Evolutionary conservation across 2,329 filamentous ascomycete species (phyloP), one percentile per base, ranked within the genome.

Genomic region (Penicillium griseofulvum): DNA sequence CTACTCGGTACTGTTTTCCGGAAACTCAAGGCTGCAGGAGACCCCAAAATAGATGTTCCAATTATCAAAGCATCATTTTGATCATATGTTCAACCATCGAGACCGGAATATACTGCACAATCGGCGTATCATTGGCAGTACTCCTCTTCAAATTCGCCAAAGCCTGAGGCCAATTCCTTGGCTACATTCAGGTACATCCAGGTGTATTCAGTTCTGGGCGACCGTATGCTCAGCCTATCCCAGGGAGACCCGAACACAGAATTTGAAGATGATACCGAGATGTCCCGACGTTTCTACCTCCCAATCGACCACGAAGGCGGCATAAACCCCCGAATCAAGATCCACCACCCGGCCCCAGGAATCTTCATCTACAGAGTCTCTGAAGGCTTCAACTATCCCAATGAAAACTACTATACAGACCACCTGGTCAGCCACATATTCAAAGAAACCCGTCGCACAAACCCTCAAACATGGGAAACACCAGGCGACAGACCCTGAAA

Each of bases 311-410:
- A 93, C 68, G 79, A 79, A n/a, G 91, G 96, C 68, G 91, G 91
- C 29, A 90, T 89, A 1, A 96, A 96, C 71, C 91, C 91, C 0
- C 80, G 86, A 24, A 81, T 96, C 44, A 81, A 87, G n/a, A 78
- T 94, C 16, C 80, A 88, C 54, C 84, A 83, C 42, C 91, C 92
- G 0, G 90, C 93, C 64, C 91, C 91, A 1, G 93, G 93, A 33
- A 81, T 97, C 59, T 95, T 96, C 74, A 94, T 97, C 66, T 97
- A 94, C 76, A 86, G 91, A 42, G 95, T 95, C 72, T 85, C 88
- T 0, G 91, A 96, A 74, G 90, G 91, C 31, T 96, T 95, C 80
- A 94, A 92, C 75, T 97, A 96, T 67, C 90, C 91, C 54, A 97
- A 96, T 64, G 90, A 90, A 12, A 89, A 89, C 65, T 86, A 89